Conservation (phyloP, 116 monocot species). For the Posidonia oceanica region DNA sequence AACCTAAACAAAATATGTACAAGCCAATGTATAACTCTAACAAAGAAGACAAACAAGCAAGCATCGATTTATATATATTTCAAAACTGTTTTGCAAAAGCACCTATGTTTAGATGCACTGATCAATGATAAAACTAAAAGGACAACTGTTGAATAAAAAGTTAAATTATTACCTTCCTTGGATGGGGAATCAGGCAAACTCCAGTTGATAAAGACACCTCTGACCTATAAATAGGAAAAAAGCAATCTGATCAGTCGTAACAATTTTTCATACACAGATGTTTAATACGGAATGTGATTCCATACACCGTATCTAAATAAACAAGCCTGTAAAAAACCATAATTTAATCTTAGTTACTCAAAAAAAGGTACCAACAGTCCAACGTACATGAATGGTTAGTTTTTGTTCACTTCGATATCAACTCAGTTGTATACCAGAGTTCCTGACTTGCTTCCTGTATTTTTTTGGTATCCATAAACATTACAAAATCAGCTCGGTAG, state of each 20-base stretch:
- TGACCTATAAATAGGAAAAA: conserved; percentile 30
- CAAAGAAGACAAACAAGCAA: neutral
- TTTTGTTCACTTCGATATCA: too few relatives aligned
- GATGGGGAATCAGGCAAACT: conserved; percentile 74
- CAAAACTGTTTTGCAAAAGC: neutral
- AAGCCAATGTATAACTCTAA: neutral
- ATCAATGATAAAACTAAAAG: neutral
- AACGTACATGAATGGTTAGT: too few relatives aligned
- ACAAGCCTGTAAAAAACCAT: too few relatives aligned
- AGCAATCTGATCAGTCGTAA: neutral
- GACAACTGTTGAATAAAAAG: neutral
- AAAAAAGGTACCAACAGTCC: too few relatives aligned
- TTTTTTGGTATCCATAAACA: too few relatives aligned
- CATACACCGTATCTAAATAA: too few relatives aligned
- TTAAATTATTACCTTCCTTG: conserved; percentile 46
- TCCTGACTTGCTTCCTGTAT: too few relatives aligned
- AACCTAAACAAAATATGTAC: conserved; percentile 21
- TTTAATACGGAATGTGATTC: too few relatives aligned
- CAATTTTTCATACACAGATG: neutral
- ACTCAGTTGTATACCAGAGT: too few relatives aligned
- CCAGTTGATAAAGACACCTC: conserved; percentile 60
- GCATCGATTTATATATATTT: neutral
- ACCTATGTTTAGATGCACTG: too few relatives aligned
- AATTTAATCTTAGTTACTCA: too few relatives aligned
- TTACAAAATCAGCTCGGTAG: too few relatives aligned